A percentile compares a stretch with the other conserved stretches of the same genome.
These are phyloP conservation scores for Erigeron philadelphicus DNA, from an alignment of 140 eudicot genomes.

Conservation along the genomic window DNA sequence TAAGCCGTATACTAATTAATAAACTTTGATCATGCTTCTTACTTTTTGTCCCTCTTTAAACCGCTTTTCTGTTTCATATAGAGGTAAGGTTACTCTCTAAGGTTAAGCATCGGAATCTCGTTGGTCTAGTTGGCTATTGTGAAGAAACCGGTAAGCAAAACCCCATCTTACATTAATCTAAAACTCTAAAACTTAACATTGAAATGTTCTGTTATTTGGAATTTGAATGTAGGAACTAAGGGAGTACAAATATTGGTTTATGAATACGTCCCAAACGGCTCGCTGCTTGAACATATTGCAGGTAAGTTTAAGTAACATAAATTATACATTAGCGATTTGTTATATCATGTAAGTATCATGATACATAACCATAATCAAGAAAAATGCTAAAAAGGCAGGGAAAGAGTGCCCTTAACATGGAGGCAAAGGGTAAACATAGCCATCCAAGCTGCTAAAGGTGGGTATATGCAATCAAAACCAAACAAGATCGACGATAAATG, in stretches of 20 bases:
- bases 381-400: slow-evolving; percentile 45
- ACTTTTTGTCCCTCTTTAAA: background rate
- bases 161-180: background rate
- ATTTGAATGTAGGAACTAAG: slow-evolving; percentile 36
- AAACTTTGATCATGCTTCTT: background rate
- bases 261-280: slow-evolving; percentile 70
- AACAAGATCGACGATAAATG: background rate
- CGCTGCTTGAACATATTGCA: slow-evolving; percentile 65
- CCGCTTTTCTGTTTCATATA: slow-evolving; percentile 23
- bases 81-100: slow-evolving; percentile 68
- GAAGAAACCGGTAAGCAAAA: slow-evolving; percentile 54
- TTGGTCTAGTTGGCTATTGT: slow-evolving; percentile 65
- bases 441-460: slow-evolving; percentile 81
- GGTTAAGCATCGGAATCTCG: slow-evolving; percentile 74
- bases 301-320: slow-evolving; percentile 36
- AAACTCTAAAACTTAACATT: background rate
- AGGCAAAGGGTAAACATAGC: slow-evolving; percentile 70
- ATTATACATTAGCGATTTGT: background rate
- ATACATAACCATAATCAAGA: background rate
- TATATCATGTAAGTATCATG: background rate
- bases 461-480: background rate
- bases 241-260: slow-evolving; percentile 62
- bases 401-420: slow-evolving; percentile 62
- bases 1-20: slow-evolving; percentile 13
- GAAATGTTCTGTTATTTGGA: background rate